These are phyloP conservation scores for Liriodendron chinense DNA, from an alignment of 164 flowering plant species.

Conservation along the genomic window DNA sequence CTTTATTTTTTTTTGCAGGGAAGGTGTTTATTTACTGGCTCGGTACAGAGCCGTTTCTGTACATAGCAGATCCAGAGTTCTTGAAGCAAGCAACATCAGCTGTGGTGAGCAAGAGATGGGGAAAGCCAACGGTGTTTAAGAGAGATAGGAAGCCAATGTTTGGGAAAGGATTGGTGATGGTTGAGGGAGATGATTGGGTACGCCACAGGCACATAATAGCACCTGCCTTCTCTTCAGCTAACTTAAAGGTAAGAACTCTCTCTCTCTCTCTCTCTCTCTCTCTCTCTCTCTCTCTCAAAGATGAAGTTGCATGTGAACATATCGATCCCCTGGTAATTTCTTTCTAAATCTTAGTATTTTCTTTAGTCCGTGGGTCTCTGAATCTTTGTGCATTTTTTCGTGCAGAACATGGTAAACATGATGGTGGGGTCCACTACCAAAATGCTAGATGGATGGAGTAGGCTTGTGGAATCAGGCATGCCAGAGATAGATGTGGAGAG, in stretches of 20 bases:
- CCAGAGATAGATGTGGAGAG: conserved; percentile 65
- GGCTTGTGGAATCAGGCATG: conserved; percentile 33
- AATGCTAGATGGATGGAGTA: conserved; percentile 63
- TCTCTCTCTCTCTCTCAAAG: not conserved
- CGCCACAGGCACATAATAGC: conserved; percentile 61
- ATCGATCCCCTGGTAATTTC: too few species aligned
- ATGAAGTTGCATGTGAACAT: not conserved
- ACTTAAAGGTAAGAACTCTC: conserved; percentile 65
- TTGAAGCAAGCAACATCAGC: conserved; percentile 49
- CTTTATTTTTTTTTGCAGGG: conserved; percentile 38
- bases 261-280: conserved; percentile 2
- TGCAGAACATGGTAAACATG: conserved; percentile 56
- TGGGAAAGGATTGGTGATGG: conserved; percentile 76
- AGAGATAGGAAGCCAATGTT: conserved; percentile 82
- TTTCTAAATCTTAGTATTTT: not conserved
- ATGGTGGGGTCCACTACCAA: conserved; percentile 67
- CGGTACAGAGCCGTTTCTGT: conserved; percentile 83
- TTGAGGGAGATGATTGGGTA: conserved; percentile 79
- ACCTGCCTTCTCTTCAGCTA: conserved; percentile 66
- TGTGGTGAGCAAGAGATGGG: conserved; percentile 71
- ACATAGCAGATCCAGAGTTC: conserved; percentile 81
- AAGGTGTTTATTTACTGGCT: conserved; percentile 83
- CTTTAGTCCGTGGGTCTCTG: not conserved
- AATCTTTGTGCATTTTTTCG: not conserved
- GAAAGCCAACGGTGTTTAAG: conserved; percentile 77